Conservation (phyloP, 768 basidiomycete genomes). For the Tulasnella sp. region DNA sequence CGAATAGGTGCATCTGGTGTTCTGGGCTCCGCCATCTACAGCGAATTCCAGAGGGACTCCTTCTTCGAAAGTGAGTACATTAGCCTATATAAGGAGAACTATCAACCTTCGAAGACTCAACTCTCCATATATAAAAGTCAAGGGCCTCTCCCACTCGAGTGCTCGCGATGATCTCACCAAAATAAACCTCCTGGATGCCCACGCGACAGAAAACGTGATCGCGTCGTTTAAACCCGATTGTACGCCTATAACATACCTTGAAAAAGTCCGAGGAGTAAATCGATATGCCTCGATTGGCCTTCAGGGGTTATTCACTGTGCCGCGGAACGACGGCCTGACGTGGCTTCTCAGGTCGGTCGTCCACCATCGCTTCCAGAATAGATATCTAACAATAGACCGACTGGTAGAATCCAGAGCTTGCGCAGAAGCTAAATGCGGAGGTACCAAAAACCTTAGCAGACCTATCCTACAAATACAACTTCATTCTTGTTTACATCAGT, state of each 20-base stretch:
- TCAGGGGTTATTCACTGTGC: slow-evolving; percentile 84
- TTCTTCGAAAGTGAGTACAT: slow-evolving; percentile 25
- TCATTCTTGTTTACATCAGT: slow-evolving; percentile 81
- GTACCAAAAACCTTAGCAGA: slow-evolving; percentile 64
- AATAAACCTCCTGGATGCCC: slow-evolving; percentile 58
- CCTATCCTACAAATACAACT: slow-evolving; percentile 48
- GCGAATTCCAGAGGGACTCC: slow-evolving; percentile 42
- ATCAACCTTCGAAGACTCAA: neutral
- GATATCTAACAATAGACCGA: neutral
- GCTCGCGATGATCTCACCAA: slow-evolving; percentile 40
- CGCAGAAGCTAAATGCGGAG: slow-evolving; percentile 67
- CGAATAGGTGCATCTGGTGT: slow-evolving; percentile 79
- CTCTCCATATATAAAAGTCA: slow-evolving; percentile 27
- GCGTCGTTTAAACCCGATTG: slow-evolving; percentile 54
- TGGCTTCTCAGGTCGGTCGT: slow-evolving; percentile 68
- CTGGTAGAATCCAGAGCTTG: slow-evolving; percentile 55
- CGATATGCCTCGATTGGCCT: neutral
- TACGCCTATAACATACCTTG: slow-evolving; percentile 35
- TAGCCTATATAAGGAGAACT: no score
- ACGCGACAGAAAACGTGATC: slow-evolving; percentile 47
- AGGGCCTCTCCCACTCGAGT: slow-evolving; percentile 67
- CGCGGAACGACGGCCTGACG: slow-evolving; percentile 86
- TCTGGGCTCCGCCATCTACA: slow-evolving; percentile 68
- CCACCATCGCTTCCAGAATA: neutral
- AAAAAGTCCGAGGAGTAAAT: slow-evolving; percentile 20